Evolutionary conservation across 345 rosid species (phyloP).

Genomic region (Syzygium oleosum): DNA sequence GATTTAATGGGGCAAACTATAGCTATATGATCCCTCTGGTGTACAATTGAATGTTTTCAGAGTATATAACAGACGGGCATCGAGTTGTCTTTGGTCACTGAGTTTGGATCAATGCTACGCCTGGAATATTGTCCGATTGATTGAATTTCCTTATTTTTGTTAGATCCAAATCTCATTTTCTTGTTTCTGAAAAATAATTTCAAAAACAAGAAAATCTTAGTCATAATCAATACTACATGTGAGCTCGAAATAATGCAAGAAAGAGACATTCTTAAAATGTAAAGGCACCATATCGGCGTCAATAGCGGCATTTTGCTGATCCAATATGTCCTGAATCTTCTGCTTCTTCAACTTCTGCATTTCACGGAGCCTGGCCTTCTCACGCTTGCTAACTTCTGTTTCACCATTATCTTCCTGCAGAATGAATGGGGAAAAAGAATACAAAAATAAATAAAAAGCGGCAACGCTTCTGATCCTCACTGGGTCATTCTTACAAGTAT

Average conservation of each 20-base stretch:
- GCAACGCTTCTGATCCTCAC: not conserved
- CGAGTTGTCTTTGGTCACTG: not conserved
- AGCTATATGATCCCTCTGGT: not conserved
- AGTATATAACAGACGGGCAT: not conserved
- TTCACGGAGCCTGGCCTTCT: slow-evolving; percentile 75
- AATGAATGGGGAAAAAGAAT: not conserved
- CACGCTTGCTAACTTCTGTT: slow-evolving; percentile 70
- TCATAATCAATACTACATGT: not conserved
- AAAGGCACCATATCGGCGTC: slow-evolving; percentile 85
- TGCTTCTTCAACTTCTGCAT: slow-evolving; percentile 87
- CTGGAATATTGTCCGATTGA: too few relatives aligned
- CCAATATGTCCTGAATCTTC: slow-evolving; percentile 90
- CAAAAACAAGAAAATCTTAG: slow-evolving; percentile 1
- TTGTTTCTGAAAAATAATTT: slow-evolving; percentile 48
- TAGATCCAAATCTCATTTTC: not conserved
- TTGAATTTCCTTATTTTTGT: too few relatives aligned
- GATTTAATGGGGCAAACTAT: not conserved
- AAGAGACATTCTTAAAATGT: not conserved
- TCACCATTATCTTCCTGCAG: slow-evolving; percentile 47
- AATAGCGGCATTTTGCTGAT: slow-evolving; percentile 80
- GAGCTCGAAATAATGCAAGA: not conserved
- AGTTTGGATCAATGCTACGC: not conserved
- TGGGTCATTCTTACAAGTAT: not conserved
- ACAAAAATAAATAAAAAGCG: not conserved
- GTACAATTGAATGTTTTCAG: too few relatives aligned